phyloP scores from a whole-genome alignment of 306 rosid species.

The Vigna angularis region DNA sequence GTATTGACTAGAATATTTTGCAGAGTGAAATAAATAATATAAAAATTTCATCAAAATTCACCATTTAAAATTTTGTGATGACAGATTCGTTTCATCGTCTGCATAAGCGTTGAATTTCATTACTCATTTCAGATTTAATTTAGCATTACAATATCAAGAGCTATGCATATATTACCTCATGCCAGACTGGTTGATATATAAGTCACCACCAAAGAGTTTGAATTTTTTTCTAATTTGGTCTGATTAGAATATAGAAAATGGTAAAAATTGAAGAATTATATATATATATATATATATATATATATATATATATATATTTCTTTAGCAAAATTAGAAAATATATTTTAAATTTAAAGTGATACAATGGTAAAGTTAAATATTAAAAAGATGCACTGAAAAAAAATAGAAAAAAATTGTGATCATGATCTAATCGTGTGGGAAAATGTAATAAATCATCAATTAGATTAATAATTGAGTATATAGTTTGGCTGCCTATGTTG shows the following conservation, averaged over 20 bases:
- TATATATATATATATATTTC: too few relatives aligned
- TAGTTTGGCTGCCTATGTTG: background rate
- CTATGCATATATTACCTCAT: background rate
- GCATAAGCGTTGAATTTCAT: slow-evolving; percentile 4
- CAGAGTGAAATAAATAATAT: slow-evolving; percentile 4
- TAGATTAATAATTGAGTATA: slow-evolving; percentile 1
- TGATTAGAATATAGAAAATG: too few relatives aligned
- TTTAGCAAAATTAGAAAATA: too few relatives aligned
- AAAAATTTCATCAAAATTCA: background rate
- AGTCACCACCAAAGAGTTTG: background rate
- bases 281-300: too few relatives aligned
- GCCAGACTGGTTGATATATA: slow-evolving; percentile 1
- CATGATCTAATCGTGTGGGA: background rate
- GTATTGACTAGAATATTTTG: background rate
- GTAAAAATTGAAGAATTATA: too few relatives aligned
- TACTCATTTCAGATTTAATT: background rate
- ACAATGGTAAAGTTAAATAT: background rate
- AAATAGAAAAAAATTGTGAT: background rate
- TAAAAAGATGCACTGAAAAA: background rate
- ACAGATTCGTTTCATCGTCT: background rate
- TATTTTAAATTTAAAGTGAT: too few relatives aligned
- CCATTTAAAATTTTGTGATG: background rate
- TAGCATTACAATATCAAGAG: background rate
- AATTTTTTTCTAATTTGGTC: too few relatives aligned
- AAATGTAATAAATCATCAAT: background rate